Base-by-base conservation (phyloP, 495 filamentous ascomycete species). In the Hypoxylon fuscum region DNA sequence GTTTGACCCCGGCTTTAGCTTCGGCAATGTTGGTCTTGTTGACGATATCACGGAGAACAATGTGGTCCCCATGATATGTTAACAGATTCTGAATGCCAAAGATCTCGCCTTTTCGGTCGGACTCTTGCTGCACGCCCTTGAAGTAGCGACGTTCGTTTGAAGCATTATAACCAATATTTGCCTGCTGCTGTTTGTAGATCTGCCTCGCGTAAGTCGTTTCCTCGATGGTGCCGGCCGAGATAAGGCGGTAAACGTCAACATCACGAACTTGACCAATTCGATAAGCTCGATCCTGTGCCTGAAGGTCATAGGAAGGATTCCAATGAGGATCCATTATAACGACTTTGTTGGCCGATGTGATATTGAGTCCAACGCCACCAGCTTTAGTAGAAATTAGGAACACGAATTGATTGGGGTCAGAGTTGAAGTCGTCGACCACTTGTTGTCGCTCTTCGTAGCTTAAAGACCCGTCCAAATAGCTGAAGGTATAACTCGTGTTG, bases 161-260 rank as follows among this genome's bases (percentile, higher is more conserved):
- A 6, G 95, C 95, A 27, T 88, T 96, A 73, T 98, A 98, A 1
- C 91, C 95, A 46, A 98, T 98, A 66, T 96, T 97, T 2, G 95
- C 95, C 71, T 98, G 95, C 68, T 98, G 95, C 69, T 98, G 95
- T 71, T 98, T 98, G 79, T 98, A 98, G 53, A 98, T 96, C 68
- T 98, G 95, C 8, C 95, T 84, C 0, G 95, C 95, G 67, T 98
- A 98, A 29, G 97, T 91, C 59, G 97, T 96, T 74, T 98, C 95
- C 68, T 98, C 95, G 52, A 98, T 93, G 0, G 96, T 98, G 12
- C 95, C 95, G 0, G 89, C 87, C 5, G 88, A 93, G n/a, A 98
- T 86, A 21, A 98, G 84, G 11, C 95, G 88, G 76, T 96, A 98
- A 8, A 98, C 96, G 68, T 98, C 96, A 4, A 98, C 95, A 66